Evolutionary conservation across 2,329 filamentous ascomycete species (phyloP).

Genomic region (Torrubiella hemipterigena): DNA sequence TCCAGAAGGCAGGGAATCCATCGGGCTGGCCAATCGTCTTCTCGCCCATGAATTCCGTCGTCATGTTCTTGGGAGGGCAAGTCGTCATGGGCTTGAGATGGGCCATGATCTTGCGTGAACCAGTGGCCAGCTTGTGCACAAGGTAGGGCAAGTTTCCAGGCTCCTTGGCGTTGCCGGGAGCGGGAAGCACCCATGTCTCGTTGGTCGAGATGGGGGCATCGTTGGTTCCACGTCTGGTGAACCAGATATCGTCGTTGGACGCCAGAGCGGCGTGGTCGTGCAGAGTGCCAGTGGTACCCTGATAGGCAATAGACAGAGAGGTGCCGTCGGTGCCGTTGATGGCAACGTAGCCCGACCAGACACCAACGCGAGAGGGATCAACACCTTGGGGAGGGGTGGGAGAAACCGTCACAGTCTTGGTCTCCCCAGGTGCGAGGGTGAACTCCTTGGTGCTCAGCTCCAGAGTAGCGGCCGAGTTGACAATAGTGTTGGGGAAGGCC

Average conservation of each 20-base stretch:
- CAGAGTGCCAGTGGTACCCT: constrained; percentile 20
- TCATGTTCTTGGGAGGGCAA: constrained; percentile 14
- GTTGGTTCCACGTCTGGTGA: constrained; percentile 22
- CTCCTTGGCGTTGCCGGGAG: constrained; percentile 20
- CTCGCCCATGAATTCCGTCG: constrained; percentile 22
- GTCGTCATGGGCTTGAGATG: constrained; percentile 29
- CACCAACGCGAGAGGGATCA: constrained; percentile 18
- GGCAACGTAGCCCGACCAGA: constrained; percentile 31
- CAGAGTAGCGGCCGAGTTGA: constrained; percentile 28
- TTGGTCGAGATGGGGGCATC: constrained; percentile 17
- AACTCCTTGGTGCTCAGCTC: constrained; percentile 29
- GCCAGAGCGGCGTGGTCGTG: constrained; percentile 21
- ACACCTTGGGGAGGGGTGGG: constrained; percentile 26
- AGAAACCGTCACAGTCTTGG: constrained; percentile 33
- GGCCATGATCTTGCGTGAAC: constrained; percentile 28
- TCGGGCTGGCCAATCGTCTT: constrained; percentile 29
- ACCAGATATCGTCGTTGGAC: constrained; percentile 16
- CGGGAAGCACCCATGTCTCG: constrained; percentile 28
- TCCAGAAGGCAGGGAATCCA: constrained; percentile 25
- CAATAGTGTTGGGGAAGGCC: constrained; percentile 32
- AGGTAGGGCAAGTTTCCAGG: constrained; percentile 24
- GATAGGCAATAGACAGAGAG: constrained; percentile 24
- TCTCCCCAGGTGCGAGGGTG: constrained; percentile 27
- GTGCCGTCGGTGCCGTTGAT: constrained; percentile 24
- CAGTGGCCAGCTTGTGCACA: constrained; percentile 29